Base-by-base conservation (phyloP, 768 basidiomycete species). In the Lentinus brumalis region DNA sequence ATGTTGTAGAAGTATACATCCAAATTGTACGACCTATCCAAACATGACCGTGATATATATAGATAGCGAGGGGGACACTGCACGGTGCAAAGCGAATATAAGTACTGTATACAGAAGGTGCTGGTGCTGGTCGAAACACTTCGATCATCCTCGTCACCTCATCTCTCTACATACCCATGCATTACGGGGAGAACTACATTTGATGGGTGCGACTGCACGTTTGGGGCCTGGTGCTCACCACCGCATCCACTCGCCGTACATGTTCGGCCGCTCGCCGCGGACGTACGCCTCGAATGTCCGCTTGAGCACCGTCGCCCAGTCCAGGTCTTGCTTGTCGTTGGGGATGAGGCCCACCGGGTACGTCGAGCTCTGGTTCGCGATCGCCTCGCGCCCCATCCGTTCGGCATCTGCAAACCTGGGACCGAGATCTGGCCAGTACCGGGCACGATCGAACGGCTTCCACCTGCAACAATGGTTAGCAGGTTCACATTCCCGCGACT, bases 391-490 rank as follows among this genome's bases (percentile, higher is more conserved):
- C 6, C 87, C 86, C 46, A 79, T 76, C 53, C 79, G 82, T 76
- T 98, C 95, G 18, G 88, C 89, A 10, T 83, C 83, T 15, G 77
- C 76, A 72, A 98, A 98, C 16, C 81, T 83, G 8, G 83, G 77
- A 2, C 96, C 96, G 21, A 98, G 83, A 70, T 98, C 96, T 4
- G 96, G 96, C 86, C 88, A 98, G 72, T 97, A 95, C 16, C 95
- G 87, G 7, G 85, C 76, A 1, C 91, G 82, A 74, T 98, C 96
- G 68, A 98, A 96, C 6, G 95, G 92, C 65, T 91, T 88, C 96
- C 96, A 97, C 95, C 95, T 96, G 65, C 11, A 11, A 18, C n/a
- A 10, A 14, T 4, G 5, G 2, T 11, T 42, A 29, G 50, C n/a
- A 26, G 21, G 21, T 26, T 26, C 18, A 31, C 21, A 49, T 30